Conservation (phyloP, 352 stramenopile genomes). For the Pythium periplocum region DNA sequence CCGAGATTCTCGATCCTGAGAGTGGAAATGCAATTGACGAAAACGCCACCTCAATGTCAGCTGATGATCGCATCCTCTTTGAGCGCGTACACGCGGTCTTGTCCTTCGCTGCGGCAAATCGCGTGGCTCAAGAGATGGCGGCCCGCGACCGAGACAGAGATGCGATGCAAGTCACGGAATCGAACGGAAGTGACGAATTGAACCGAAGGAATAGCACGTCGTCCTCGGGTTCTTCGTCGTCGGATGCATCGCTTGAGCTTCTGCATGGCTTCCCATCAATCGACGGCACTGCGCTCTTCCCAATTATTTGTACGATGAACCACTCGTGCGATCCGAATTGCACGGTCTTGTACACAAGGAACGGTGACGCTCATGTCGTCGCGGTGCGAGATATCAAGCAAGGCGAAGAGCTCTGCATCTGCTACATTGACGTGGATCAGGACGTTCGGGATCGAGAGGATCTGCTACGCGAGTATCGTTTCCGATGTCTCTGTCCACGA, state of each 20-base stretch:
- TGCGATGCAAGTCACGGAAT: neutral
- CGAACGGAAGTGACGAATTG: constrained; percentile 11
- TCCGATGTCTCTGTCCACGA: constrained; percentile 64
- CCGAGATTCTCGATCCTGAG: constrained; percentile 61
- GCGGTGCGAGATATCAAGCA: constrained; percentile 39
- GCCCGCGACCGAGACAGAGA: constrained; percentile 1
- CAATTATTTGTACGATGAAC: constrained; percentile 87
- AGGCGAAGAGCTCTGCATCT: constrained; percentile 93
- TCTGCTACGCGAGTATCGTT: constrained; percentile 75
- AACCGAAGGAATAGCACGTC: constrained; percentile 9
- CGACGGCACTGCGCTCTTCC: constrained; percentile 84
- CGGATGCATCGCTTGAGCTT: neutral
- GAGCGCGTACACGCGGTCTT: constrained; percentile 18
- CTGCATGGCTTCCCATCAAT: constrained; percentile 46
- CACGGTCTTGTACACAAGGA: constrained; percentile 47
- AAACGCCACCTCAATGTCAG: neutral
- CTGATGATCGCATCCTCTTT: constrained; percentile 27
- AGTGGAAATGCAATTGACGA: constrained; percentile 25
- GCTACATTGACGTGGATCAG: constrained; percentile 90
- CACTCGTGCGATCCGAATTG: constrained; percentile 80
- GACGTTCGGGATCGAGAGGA: constrained; percentile 60
- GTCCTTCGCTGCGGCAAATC: constrained; percentile 5
- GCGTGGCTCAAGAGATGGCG: constrained; percentile 4
- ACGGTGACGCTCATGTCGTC: constrained; percentile 23
- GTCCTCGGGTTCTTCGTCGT: too few relatives aligned